Conservation (phyloP, 768 basidiomycete species). For the Suillus bovinus region DNA sequence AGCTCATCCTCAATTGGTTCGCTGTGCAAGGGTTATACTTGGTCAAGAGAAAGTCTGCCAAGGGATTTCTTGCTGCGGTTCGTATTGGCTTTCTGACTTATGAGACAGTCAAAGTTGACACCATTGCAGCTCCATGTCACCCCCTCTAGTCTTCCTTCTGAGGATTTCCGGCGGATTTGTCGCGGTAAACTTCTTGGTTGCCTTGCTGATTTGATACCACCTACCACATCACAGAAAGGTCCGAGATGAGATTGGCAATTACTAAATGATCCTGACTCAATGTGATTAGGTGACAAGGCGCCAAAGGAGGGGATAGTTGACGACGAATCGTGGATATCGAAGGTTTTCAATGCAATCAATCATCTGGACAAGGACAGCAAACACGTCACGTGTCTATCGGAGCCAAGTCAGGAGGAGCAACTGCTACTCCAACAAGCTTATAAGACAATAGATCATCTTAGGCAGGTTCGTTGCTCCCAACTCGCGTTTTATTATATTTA, state of each 20-base stretch:
- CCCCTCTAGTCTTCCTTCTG: slow-evolving; percentile 72
- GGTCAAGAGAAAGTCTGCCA: slow-evolving; percentile 70
- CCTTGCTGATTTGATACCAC: slow-evolving; percentile 69
- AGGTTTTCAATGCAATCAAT: slow-evolving; percentile 56
- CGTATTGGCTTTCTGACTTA: slow-evolving; percentile 28
- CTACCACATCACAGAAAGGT: slow-evolving; percentile 54
- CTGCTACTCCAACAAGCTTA: slow-evolving; percentile 47
- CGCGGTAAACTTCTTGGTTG: slow-evolving; percentile 70
- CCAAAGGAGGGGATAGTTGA: slow-evolving; percentile 61
- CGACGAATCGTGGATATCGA: slow-evolving; percentile 79
- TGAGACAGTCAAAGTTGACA: background rate
- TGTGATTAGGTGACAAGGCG: slow-evolving; percentile 43
- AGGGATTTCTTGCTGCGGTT: slow-evolving; percentile 60
- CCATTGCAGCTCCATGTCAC: slow-evolving; percentile 54
- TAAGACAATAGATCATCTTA: slow-evolving; percentile 42
- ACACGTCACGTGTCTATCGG: slow-evolving; percentile 55
- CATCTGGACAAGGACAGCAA: slow-evolving; percentile 66
- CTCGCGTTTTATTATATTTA: background rate
- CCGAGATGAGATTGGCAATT: slow-evolving; percentile 19
- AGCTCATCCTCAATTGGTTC: slow-evolving; percentile 77
- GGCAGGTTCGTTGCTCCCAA: slow-evolving; percentile 37
- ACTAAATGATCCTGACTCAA: background rate
- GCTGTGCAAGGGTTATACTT: slow-evolving; percentile 79
- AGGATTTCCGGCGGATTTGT: slow-evolving; percentile 65
- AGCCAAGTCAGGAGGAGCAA: slow-evolving; percentile 56